Percentiles rank a stretch among this genome's conserved stretches.
phyloP scores from a whole-genome alignment of 306 rosid species.

The Lathyrus sativus region DNA sequence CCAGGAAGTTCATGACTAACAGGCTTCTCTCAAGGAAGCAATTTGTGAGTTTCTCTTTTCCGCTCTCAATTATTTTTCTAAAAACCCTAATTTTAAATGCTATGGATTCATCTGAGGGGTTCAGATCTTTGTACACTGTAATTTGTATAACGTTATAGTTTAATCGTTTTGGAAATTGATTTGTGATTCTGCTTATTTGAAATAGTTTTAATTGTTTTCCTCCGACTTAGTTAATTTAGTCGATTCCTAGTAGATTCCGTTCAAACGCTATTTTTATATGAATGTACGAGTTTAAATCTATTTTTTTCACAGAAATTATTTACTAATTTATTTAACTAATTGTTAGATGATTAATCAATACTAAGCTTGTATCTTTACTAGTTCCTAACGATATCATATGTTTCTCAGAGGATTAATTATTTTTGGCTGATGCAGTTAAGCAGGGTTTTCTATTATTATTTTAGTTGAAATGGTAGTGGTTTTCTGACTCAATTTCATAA shows the following conservation, averaged over 20 bases:
- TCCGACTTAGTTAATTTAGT: neutral
- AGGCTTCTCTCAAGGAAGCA: constrained; percentile 85
- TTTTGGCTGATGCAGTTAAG: neutral
- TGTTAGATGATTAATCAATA: neutral
- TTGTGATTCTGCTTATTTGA: neutral
- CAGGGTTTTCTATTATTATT: neutral
- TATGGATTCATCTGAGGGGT: neutral
- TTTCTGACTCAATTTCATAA: neutral
- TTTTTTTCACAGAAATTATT: neutral
- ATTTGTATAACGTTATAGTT: neutral
- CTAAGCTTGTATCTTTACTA: neutral
- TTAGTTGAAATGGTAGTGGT: neutral
- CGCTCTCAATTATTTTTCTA: neutral
- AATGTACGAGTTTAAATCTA: neutral
- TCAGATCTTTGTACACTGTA: neutral
- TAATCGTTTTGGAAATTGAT: neutral
- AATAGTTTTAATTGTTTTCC: neutral
- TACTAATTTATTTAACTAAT: neutral
- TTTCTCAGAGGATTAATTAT: too few species aligned
- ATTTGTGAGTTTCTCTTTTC: constrained; percentile 54
- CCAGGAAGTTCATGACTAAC: constrained; percentile 87
- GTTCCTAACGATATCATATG: too few species aligned
- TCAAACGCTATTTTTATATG: neutral
- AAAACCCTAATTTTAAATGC: neutral
- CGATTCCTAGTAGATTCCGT: too few species aligned